A percentile compares a stretch with the other conserved stretches of the same genome.
phyloP scores from a whole-genome alignment of 2,329 filamentous ascomycete species.

The Zymoseptoria tritici region DNA sequence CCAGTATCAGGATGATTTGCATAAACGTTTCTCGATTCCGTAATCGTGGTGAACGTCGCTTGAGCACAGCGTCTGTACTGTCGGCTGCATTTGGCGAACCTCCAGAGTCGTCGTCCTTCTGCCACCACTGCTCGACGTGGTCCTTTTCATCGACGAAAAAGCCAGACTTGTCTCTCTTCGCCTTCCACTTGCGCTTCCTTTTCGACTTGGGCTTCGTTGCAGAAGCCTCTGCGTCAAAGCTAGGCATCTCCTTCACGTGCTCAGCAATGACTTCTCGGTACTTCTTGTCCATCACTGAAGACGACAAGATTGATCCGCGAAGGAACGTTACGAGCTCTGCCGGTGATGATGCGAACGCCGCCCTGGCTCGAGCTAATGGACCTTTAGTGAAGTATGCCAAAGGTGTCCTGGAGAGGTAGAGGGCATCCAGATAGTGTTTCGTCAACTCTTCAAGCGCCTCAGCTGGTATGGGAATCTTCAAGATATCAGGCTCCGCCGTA shows the following conservation, averaged over 20 bases:
- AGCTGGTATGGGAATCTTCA: neutral
- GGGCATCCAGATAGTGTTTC: conserved; percentile 36
- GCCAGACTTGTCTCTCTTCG: conserved; percentile 60
- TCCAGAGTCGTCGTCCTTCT: conserved; percentile 43
- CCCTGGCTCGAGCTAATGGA: conserved; percentile 65
- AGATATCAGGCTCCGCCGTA: neutral
- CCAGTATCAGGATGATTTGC: conserved; percentile 71
- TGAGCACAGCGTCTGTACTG: conserved; percentile 42
- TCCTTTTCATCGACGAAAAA: conserved; percentile 61
- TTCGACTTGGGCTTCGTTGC: conserved; percentile 25
- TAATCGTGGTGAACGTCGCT: conserved; percentile 56
- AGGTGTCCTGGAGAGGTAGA: conserved; percentile 56
- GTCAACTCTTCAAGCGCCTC: conserved; percentile 24
- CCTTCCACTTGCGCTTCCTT: conserved; percentile 52
- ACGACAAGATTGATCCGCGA: conserved; percentile 35
- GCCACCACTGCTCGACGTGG: conserved; percentile 64
- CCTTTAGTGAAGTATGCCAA: conserved; percentile 80
- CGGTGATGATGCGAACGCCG: conserved; percentile 59
- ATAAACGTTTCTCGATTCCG: conserved; percentile 70
- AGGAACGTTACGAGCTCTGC: conserved; percentile 60
- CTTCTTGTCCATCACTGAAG: conserved; percentile 65
- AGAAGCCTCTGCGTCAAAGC: conserved; percentile 10
- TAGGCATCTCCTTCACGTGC: conserved; percentile 50
- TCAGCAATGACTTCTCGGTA: conserved; percentile 64
- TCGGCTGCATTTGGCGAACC: conserved; percentile 34